These are phyloP conservation scores for Sonneratia caseolaris DNA, from an alignment of 345 rosid genomes.

Conservation along the genomic window DNA sequence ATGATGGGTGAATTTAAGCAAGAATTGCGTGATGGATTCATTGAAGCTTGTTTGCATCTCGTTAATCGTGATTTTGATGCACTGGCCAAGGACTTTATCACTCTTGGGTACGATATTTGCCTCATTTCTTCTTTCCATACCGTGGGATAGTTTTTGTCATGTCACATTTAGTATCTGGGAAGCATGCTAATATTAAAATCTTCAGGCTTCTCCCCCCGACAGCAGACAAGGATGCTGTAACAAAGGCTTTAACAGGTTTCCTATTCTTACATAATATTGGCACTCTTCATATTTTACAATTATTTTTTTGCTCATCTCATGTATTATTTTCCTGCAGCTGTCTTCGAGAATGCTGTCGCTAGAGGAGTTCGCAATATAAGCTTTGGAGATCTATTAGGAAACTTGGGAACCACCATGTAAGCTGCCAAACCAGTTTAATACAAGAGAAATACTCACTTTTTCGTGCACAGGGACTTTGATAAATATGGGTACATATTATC, in stretches of 20 bases:
- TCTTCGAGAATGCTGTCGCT: constrained; percentile 72
- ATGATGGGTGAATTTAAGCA: constrained; percentile 98
- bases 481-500: too few relatives aligned
- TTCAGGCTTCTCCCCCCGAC: constrained; percentile 87
- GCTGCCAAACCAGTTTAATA: constrained; percentile 10
- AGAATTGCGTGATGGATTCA: constrained; percentile 83
- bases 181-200: constrained; percentile 7
- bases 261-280: constrained; percentile 5
- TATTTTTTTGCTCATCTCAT: constrained; percentile 1
- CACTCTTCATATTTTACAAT: neutral
- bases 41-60: constrained; percentile 95
- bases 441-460: neutral
- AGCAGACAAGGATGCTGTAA: constrained; percentile 66
- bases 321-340: constrained; percentile 37
- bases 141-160: neutral
- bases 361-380: constrained; percentile 83
- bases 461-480: too few relatives aligned
- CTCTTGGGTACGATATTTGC: constrained; percentile 57
- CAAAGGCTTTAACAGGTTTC: constrained; percentile 77
- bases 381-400: constrained; percentile 81
- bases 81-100: constrained; percentile 77
- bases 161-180: neutral
- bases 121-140: neutral
- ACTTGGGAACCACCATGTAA: constrained; percentile 86
- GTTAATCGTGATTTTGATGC: constrained; percentile 91